These are phyloP conservation scores for Lentinus brumalis DNA, from an alignment of 768 basidiomycete species.

Conservation along the genomic window DNA sequence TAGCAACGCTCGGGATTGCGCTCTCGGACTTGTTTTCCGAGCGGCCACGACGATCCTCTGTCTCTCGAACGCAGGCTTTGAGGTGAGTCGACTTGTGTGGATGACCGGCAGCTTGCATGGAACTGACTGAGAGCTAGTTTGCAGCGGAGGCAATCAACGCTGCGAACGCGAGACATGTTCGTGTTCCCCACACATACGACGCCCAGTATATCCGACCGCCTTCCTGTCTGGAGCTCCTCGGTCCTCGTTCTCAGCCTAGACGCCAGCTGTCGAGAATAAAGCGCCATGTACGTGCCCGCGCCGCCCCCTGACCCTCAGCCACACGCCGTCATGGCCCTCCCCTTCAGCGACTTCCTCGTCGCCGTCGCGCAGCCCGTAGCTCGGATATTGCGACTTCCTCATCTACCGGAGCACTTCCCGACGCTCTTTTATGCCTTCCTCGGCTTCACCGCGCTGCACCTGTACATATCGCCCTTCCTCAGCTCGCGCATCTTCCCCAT, in stretches of 20 bases:
- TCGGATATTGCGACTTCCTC: conserved; percentile 47
- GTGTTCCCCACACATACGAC: neutral
- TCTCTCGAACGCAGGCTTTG: no score
- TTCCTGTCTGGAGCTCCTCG: neutral
- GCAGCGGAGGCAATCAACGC: no score
- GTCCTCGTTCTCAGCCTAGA: conserved; percentile 8
- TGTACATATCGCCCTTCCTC: conserved; percentile 55
- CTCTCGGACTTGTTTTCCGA: no score
- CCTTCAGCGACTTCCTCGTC: conserved; percentile 21
- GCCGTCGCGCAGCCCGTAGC: conserved; percentile 23
- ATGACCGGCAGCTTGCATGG: no score
- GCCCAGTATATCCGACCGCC: neutral
- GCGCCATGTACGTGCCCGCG: conserved; percentile 16
- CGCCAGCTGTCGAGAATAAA: conserved; percentile 9
- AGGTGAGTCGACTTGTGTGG: no score
- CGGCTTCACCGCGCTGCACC: conserved; percentile 60
- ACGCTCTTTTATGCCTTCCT: conserved; percentile 55
- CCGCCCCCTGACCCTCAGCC: neutral
- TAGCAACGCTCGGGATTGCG: neutral
- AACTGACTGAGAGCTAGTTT: no score
- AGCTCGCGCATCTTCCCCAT: conserved; percentile 49
- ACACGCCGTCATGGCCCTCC: conserved; percentile 13
- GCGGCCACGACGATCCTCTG: neutral
- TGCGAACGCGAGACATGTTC: neutral
- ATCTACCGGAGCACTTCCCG: conserved; percentile 57